Conservation (phyloP, 345 rosid genomes). For the Carallia pectinifolia region DNA sequence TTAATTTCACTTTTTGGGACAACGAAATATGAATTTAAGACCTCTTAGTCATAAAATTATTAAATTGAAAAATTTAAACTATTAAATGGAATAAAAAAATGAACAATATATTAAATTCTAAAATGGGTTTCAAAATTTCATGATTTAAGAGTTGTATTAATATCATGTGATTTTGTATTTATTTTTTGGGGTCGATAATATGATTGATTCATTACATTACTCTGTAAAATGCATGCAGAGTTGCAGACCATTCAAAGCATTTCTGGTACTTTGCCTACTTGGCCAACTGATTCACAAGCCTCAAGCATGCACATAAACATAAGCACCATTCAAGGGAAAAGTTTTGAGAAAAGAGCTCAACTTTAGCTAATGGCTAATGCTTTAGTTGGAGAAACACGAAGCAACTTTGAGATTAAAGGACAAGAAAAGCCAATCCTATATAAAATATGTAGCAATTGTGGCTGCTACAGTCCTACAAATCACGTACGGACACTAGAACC, state of each 20-base stretch:
- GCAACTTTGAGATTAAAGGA: conserved; percentile 18
- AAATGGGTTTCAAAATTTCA: too few relatives aligned
- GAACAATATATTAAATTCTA: too few relatives aligned
- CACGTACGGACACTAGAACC: conserved; percentile 6
- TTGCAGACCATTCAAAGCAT: too few relatives aligned
- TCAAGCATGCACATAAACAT: not conserved
- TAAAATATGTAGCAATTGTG: not conserved
- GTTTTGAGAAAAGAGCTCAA: conserved; percentile 38
- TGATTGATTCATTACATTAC: too few relatives aligned
- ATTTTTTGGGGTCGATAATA: not conserved
- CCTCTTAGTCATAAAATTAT: too few relatives aligned
- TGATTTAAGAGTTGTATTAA: too few relatives aligned
- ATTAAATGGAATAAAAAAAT: too few relatives aligned
- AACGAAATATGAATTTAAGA: not conserved
- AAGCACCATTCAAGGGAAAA: conserved; percentile 22
- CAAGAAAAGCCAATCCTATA: conserved; percentile 20
- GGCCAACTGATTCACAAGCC: not conserved
- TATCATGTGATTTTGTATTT: not conserved
- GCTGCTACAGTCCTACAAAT: conserved; percentile 8
- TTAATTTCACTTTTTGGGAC: conserved; percentile 31
- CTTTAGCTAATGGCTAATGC: conserved; percentile 43
- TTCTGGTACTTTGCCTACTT: too few relatives aligned
- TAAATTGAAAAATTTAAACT: too few relatives aligned
- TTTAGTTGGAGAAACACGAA: conserved; percentile 34
- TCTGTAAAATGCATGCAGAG: too few relatives aligned